Evolutionary conservation across 169 alveolate genomes (phyloP).

Genomic region (Cryptosporidium baileyi): DNA sequence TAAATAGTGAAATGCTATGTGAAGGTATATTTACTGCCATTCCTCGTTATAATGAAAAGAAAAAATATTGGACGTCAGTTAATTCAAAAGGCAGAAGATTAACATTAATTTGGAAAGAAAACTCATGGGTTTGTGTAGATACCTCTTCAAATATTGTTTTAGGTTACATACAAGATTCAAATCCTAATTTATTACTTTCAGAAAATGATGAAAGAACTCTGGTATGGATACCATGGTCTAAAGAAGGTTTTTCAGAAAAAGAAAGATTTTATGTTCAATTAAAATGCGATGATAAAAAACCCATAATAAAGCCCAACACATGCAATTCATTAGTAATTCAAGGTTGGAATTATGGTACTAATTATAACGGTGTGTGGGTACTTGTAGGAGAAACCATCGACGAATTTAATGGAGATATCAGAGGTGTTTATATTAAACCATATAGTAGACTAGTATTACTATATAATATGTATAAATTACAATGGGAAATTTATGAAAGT

Average conservation of each 20-base stretch:
- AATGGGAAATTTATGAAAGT: conserved; percentile 59
- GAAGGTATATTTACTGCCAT: conserved; percentile 57
- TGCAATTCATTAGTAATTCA: conserved; percentile 46
- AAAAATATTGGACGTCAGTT: conserved; percentile 43
- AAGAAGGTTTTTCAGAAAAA: background rate
- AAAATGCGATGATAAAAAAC: background rate
- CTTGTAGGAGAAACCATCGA: conserved; percentile 37
- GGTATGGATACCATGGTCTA: conserved; percentile 53
- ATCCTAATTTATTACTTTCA: conserved; percentile 10
- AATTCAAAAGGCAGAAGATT: conserved; percentile 37
- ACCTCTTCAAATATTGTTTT: conserved; percentile 16
- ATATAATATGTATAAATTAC: conserved; percentile 33
- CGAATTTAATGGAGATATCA: conserved; percentile 34
- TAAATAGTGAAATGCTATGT: conserved; percentile 3
- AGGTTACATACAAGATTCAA: conserved; percentile 50
- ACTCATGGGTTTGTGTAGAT: conserved; percentile 47
- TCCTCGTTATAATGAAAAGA: conserved; percentile 30
- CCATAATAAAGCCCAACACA: background rate
- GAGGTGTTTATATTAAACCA: conserved; percentile 40
- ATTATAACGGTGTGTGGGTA: conserved; percentile 47
- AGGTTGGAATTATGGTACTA: conserved; percentile 63
- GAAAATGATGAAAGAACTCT: background rate
- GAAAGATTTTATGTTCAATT: background rate
- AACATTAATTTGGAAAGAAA: conserved; percentile 51
- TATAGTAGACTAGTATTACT: conserved; percentile 32